Percentiles rank a stretch among this genome's conserved stretches.
Conservation (phyloP, 1,284 basidiomycete genomes). For the Leccinum pachyderme region DNA sequence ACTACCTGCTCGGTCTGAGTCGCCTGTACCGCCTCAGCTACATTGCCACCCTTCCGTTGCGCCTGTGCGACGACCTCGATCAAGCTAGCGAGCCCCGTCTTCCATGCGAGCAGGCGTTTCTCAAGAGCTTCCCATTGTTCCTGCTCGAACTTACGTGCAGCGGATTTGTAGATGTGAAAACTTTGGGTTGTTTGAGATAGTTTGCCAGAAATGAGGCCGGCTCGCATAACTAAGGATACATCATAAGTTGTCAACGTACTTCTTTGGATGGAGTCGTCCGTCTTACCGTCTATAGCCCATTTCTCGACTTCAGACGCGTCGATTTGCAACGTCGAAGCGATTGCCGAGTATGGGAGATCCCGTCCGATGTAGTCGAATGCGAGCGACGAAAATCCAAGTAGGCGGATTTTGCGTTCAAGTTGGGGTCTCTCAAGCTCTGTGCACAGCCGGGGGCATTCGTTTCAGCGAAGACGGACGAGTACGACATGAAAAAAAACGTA, state of each 20-base stretch:
- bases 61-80: slow-evolving; percentile 67
- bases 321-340: slow-evolving; percentile 71
- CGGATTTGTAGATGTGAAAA: slow-evolving; percentile 75
- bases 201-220: slow-evolving; percentile 79
- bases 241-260: not conserved
- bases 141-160: slow-evolving; percentile 74
- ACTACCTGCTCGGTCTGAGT: slow-evolving; percentile 23
- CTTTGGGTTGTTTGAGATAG: slow-evolving; percentile 81
- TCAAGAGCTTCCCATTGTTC: slow-evolving; percentile 85
- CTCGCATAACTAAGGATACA: slow-evolving; percentile 71
- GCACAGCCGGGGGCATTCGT: not conserved
- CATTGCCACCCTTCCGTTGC: slow-evolving; percentile 25
- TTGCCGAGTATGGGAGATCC: slow-evolving; percentile 72
- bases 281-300: slow-evolving; percentile 87
- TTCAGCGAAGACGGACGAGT: not conserved
- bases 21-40: slow-evolving; percentile 21
- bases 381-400: slow-evolving; percentile 78
- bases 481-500: slow-evolving; percentile 37
- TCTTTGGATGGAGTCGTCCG: not conserved
- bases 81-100: slow-evolving; percentile 64
- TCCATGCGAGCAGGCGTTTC: slow-evolving; percentile 79
- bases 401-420: slow-evolving; percentile 79
- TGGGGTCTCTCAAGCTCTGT: slow-evolving; percentile 52
- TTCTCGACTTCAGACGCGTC: slow-evolving; percentile 75
- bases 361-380: slow-evolving; percentile 76